Evolutionary conservation across 1,284 basidiomycete species (phyloP).

Genomic region (Ustilago xerochloae): DNA sequence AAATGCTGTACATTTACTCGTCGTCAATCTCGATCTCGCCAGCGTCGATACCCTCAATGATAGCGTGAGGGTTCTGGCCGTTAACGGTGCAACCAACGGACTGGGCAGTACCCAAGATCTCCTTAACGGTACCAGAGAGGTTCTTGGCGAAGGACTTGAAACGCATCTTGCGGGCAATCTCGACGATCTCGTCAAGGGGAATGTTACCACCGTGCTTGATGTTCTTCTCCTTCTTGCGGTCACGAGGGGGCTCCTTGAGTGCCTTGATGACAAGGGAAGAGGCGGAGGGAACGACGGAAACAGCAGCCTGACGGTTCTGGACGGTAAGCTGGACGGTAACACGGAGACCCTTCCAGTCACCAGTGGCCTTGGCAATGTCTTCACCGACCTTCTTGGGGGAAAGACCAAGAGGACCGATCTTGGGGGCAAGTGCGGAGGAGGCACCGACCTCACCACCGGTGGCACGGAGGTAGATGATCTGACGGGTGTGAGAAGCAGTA

Average conservation of each 20-base stretch:
- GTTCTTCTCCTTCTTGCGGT: conserved; percentile 99
- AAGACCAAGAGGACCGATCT: conserved; percentile 99
- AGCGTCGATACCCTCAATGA: conserved; percentile 95
- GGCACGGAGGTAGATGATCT: conserved; percentile 97
- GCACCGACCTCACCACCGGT: conserved; percentile 99
- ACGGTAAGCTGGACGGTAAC: conserved; percentile 99
- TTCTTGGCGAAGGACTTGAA: conserved; percentile 94
- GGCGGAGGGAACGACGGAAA: conserved; percentile 96
- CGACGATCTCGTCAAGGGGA: conserved; percentile 91
- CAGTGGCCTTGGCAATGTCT: conserved; percentile 99
- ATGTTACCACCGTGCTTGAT: conserved; percentile 98
- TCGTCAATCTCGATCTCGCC: conserved; percentile 79
- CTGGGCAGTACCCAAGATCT: conserved; percentile 75
- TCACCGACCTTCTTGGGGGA: conserved; percentile 99
- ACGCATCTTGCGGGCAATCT: conserved; percentile 96
- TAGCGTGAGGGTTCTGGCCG: conserved; percentile 89
- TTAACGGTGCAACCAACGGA: conserved; percentile 94
- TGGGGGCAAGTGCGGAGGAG: conserved; percentile 96
- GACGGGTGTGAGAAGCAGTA: conserved; percentile 55
- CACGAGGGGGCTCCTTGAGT: conserved; percentile 98
- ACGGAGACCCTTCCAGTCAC: conserved; percentile 98
- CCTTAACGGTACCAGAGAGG: conserved; percentile 87
- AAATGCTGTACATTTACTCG: conserved; percentile 58
- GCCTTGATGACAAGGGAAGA: conserved; percentile 98
- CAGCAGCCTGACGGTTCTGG: conserved; percentile 98